These are phyloP conservation scores for Achaetomium macrosporum DNA, from an alignment of 2,329 filamentous ascomycete species.

Conservation along the genomic window DNA sequence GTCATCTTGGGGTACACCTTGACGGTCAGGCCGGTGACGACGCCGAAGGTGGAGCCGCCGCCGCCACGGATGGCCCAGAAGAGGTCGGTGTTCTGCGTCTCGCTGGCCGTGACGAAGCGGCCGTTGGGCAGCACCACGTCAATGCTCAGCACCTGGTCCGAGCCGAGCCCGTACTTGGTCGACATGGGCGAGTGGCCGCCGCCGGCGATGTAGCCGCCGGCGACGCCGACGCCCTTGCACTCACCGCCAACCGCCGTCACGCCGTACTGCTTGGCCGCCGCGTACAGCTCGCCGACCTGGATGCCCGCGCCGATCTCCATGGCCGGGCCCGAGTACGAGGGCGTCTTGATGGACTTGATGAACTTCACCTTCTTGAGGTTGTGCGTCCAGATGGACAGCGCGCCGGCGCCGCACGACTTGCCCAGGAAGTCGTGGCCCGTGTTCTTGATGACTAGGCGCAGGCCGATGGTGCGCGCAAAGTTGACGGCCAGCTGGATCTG, in stretches of 20 bases:
- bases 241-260: conserved; percentile 46
- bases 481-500: conserved; percentile 37
- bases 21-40: conserved; percentile 29
- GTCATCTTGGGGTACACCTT: conserved; percentile 17
- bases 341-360: conserved; percentile 8
- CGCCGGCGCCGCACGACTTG: conserved; percentile 33
- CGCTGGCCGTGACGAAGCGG: conserved; percentile 36
- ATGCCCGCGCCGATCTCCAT: conserved; percentile 46
- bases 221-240: conserved; percentile 43
- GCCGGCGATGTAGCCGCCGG: conserved; percentile 42
- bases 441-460: conserved; percentile 40
- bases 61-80: conserved; percentile 47
- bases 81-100: conserved; percentile 38
- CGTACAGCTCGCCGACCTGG: conserved; percentile 43
- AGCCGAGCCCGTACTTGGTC: conserved; percentile 43
- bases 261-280: conserved; percentile 39
- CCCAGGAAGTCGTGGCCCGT: conserved; percentile 48
- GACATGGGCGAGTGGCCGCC: conserved; percentile 51
- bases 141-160: conserved; percentile 43
- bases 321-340: conserved; percentile 18
- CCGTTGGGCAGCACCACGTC: conserved; percentile 45
- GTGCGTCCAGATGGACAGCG: conserved; percentile 29
- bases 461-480: conserved; percentile 35
- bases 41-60: conserved; percentile 36
- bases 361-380: conserved; percentile 22